Evolutionary conservation across 2,329 filamentous ascomycete genomes (phyloP).

Genomic region (Botryotinia narcissicola): DNA sequence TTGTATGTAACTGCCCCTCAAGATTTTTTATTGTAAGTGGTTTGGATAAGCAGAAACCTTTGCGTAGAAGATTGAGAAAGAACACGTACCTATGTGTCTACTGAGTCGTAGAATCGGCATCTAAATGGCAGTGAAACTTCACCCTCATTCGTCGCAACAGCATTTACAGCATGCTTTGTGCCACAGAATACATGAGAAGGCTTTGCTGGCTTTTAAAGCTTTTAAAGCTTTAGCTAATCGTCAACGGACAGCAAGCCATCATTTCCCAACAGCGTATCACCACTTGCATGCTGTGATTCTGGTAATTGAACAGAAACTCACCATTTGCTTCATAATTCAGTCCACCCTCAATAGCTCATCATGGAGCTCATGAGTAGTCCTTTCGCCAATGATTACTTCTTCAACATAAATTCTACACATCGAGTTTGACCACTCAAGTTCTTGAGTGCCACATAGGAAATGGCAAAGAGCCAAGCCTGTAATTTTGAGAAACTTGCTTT

Average conservation of each 20-base stretch:
- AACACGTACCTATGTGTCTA: not conserved
- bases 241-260: not conserved
- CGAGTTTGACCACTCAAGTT: not conserved
- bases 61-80: not conserved
- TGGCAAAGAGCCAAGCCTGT: not conserved
- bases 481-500: not conserved
- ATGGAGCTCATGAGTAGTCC: too few species aligned
- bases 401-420: too few species aligned
- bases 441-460: not conserved
- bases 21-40: not conserved
- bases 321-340: not conserved
- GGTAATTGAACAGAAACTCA: not conserved
- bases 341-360: not conserved
- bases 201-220: too few species aligned
- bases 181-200: not conserved
- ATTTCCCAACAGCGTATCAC: not conserved
- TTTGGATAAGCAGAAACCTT: not conserved
- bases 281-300: not conserved
- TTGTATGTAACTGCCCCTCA: not conserved
- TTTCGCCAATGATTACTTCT: not conserved
- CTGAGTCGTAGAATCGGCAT: not conserved
- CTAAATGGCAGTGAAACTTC: not conserved
- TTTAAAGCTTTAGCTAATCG: not conserved
- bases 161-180: not conserved
- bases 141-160: not conserved